A percentile compares a stretch with the other conserved stretches of the same genome.
phyloP scores from a whole-genome alignment of 2,329 filamentous ascomycete species.

The Ophiostoma populinum region DNA sequence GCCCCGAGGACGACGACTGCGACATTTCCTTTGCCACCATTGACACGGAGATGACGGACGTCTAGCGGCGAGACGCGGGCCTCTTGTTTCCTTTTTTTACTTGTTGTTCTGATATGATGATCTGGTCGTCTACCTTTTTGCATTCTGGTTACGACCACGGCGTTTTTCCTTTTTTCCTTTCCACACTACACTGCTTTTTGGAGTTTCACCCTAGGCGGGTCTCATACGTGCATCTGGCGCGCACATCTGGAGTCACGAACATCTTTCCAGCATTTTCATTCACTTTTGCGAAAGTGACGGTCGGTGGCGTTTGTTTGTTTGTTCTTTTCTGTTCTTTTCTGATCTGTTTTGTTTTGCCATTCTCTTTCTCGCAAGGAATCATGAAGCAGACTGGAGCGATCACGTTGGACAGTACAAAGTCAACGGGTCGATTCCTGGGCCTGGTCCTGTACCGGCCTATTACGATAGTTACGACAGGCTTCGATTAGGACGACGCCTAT shows the following conservation, averaged over 20 bases:
- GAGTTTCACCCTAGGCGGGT: too few species aligned
- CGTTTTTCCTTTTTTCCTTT: background rate
- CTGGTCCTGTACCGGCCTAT: too few species aligned
- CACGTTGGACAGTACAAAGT: too few species aligned
- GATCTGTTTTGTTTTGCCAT: background rate
- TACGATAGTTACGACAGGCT: too few species aligned
- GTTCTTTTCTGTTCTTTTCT: background rate
- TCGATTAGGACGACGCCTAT: too few species aligned
- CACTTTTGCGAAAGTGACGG: conserved; percentile 4
- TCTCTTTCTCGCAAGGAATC: too few species aligned
- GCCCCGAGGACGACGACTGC: conserved; percentile 37
- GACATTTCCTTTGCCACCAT: conserved; percentile 15
- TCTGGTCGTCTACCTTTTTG: background rate
- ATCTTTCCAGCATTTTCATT: conserved; percentile 7
- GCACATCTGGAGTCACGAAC: conserved; percentile 7
- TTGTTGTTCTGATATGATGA: background rate
- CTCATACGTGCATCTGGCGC: conserved; percentile 4
- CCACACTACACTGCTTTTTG: too few species aligned
- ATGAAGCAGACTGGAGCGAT: too few species aligned
- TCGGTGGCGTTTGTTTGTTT: background rate
- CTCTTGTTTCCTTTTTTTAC: background rate
- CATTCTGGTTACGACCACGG: background rate
- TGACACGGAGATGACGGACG: conserved; percentile 44
- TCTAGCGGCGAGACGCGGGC: conserved; percentile 17
- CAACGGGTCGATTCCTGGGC: too few species aligned